Conservation (phyloP, 805 yeast species). For the Candida sonorensis region DNA sequence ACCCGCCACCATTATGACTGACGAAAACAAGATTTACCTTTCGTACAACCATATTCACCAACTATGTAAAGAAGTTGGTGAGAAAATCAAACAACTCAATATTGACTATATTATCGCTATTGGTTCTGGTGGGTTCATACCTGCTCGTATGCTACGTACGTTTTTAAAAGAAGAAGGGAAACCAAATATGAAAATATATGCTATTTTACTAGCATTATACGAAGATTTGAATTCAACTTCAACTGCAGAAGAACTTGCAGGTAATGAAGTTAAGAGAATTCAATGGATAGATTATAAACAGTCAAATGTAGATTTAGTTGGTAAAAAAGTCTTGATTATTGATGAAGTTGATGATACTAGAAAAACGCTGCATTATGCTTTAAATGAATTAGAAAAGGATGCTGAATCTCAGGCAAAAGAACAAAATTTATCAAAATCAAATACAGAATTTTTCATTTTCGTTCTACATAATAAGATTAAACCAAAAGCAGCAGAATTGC, state of each 20-base stretch:
- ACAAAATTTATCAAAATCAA: conserved; percentile 41
- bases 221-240: conserved; percentile 70
- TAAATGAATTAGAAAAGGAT: conserved; percentile 67
- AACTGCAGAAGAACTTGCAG: conserved; percentile 48
- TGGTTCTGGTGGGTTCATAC: conserved; percentile 88
- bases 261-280: conserved; percentile 65
- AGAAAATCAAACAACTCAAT: conserved; percentile 58
- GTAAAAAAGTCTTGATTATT: conserved; percentile 65
- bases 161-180: conserved; percentile 83
- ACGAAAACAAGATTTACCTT: conserved; percentile 52
- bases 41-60: conserved; percentile 79
- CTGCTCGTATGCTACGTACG: conserved; percentile 92
- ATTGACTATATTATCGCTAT: conserved; percentile 92
- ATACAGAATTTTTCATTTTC: conserved; percentile 66
- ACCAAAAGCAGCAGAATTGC: conserved; percentile 66
- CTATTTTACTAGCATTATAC: conserved; percentile 85
- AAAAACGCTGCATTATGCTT: conserved; percentile 76
- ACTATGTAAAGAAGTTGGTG: conserved; percentile 39
- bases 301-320: conserved; percentile 53
- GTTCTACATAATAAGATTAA: conserved; percentile 73
- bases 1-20: conserved; percentile 2
- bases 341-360: conserved; percentile 87
- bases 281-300: conserved; percentile 80
- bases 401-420: conserved; percentile 53
- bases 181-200: conserved; percentile 90